Conservation (phyloP, 768 basidiomycete species). For the Mycena sanguinolenta region DNA sequence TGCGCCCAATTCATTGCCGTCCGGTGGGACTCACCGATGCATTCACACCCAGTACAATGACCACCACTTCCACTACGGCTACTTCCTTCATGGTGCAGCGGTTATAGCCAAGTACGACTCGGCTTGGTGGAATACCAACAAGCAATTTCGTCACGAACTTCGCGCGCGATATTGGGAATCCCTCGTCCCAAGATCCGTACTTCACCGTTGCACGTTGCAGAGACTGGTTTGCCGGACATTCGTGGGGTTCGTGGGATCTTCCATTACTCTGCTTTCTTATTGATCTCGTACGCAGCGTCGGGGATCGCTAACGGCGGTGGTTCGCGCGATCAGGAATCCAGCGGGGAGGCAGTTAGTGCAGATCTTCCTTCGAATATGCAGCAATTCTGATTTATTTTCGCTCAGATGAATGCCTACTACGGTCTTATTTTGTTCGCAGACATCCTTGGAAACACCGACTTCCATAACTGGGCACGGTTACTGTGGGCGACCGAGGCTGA, state of each 20-base stretch:
- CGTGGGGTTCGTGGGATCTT: conserved; percentile 45
- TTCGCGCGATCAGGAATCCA: conserved; percentile 50
- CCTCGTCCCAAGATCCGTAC: conserved; percentile 46
- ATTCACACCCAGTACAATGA: conserved; percentile 47
- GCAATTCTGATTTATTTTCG: background rate
- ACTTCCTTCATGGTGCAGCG: conserved; percentile 47
- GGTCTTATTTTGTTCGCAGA: conserved; percentile 51
- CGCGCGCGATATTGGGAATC: conserved; percentile 52
- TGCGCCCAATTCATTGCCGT: background rate
- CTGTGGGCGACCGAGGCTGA: conserved; percentile 51
- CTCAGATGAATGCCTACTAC: conserved; percentile 49
- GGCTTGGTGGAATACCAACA: conserved; percentile 44
- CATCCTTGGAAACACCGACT: conserved; percentile 46
- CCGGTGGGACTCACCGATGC: background rate
- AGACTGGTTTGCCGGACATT: conserved; percentile 55
- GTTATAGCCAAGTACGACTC: conserved; percentile 48
- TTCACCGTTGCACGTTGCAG: conserved; percentile 49
- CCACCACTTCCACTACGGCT: conserved; percentile 54
- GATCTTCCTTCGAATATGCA: background rate
- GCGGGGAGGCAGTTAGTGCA: conserved; percentile 44
- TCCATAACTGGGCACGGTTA: conserved; percentile 49
- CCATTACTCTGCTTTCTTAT: background rate
- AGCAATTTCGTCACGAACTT: conserved; percentile 44
- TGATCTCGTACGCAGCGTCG: conserved; percentile 40
- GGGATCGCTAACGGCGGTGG: conserved; percentile 52